Evolutionary conservation across 2,329 filamentous ascomycete genomes (phyloP).

Genomic region (Aureobasidium subglaciale): DNA sequence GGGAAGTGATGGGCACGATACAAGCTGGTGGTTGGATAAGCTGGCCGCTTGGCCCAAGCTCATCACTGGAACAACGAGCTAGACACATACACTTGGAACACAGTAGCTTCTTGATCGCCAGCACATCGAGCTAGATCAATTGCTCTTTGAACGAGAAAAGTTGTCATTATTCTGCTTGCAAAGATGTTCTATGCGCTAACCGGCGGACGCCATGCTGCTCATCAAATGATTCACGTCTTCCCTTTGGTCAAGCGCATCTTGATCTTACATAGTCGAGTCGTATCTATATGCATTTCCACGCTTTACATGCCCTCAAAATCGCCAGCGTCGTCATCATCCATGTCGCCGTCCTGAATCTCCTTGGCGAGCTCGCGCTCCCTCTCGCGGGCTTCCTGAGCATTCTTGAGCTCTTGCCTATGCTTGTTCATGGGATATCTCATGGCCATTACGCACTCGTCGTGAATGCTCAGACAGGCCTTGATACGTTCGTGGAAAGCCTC

Average conservation of each 20-base stretch:
- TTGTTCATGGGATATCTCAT: constrained; percentile 99
- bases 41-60: constrained; percentile 1
- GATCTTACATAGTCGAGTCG: constrained; percentile 8
- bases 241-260: not conserved
- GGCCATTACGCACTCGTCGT: constrained; percentile 98
- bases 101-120: not conserved
- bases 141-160: not conserved
- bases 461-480: constrained; percentile 77
- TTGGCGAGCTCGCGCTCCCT: constrained; percentile 94
- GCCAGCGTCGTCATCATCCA: constrained; percentile 85
- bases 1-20: constrained; percentile 6
- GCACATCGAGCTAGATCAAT: not conserved
- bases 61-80: constrained; percentile 3
- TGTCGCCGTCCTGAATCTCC: constrained; percentile 95
- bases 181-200: constrained; percentile 11
- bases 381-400: constrained; percentile 95
- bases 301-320: constrained; percentile 89
- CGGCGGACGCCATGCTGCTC: constrained; percentile 11
- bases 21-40: constrained; percentile 10
- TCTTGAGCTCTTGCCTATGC: constrained; percentile 93
- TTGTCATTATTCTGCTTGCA: constrained; percentile 13
- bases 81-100: not conserved
- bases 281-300: not conserved
- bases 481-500: constrained; percentile 98
- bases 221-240: not conserved